phyloP scores from a whole-genome alignment of 305 asterid species.

The Fraxinus ornus region DNA sequence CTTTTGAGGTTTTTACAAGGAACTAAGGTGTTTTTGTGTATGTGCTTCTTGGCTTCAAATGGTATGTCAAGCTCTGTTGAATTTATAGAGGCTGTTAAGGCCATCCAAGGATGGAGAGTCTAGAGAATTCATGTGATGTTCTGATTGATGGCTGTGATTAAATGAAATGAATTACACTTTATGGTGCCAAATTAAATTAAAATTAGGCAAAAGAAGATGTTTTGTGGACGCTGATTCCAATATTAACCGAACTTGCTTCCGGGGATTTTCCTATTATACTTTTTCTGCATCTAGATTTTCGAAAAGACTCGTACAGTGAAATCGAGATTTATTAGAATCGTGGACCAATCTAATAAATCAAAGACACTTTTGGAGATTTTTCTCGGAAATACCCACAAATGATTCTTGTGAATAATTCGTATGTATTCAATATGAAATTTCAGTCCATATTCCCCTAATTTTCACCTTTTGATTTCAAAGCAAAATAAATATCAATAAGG shows the following conservation, averaged over 20 bases:
- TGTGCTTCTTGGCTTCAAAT: slow-evolving; percentile 19
- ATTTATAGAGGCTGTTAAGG: slow-evolving; percentile 46
- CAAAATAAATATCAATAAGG: not conserved
- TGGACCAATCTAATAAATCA: not conserved
- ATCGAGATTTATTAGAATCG: not conserved
- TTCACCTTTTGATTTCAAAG: not conserved
- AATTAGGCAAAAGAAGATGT: slow-evolving; percentile 41
- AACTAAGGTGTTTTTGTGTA: not conserved
- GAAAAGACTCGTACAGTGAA: not conserved
- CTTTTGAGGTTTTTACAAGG: not conserved
- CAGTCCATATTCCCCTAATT: not conserved
- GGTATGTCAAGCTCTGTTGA: slow-evolving; percentile 21
- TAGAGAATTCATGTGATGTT: slow-evolving; percentile 27
- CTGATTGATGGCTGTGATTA: slow-evolving; percentile 54
- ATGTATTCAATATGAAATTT: not conserved
- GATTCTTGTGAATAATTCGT: not conserved
- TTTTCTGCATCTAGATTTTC: not conserved
- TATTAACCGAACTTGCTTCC: slow-evolving; percentile 20
- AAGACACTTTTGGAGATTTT: not conserved
- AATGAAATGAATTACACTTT: slow-evolving; percentile 30
- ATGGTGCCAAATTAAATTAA: slow-evolving; percentile 32
- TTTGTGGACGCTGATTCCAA: slow-evolving; percentile 28
- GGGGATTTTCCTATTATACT: not conserved
- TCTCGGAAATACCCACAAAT: not conserved
- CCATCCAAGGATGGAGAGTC: slow-evolving; percentile 49